These are phyloP conservation scores for Zasmidium citrigriseum DNA, from an alignment of 2,329 filamentous ascomycete genomes.

Conservation along the genomic window DNA sequence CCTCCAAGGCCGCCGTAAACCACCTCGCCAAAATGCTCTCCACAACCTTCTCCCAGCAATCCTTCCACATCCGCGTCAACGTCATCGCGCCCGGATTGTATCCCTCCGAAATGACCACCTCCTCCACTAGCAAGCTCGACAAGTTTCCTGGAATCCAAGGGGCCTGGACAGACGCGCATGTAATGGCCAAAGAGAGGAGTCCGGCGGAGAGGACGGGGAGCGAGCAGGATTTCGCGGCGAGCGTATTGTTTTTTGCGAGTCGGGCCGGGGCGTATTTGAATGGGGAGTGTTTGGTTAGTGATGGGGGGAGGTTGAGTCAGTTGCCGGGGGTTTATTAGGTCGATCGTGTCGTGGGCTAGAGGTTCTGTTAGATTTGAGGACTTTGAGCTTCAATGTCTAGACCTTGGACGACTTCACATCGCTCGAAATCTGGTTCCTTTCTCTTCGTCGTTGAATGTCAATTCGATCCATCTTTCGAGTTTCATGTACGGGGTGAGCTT, in stretches of 20 bases:
- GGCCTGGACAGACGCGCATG: slow-evolving; percentile 53
- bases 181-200: slow-evolving; percentile 47
- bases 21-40: slow-evolving; percentile 54
- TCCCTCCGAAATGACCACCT: slow-evolving; percentile 33
- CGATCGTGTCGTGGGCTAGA: no score
- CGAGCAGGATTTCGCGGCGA: slow-evolving; percentile 64
- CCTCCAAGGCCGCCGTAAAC: slow-evolving; percentile 50
- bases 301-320: neutral
- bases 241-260: slow-evolving; percentile 66
- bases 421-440: neutral
- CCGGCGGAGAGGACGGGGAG: slow-evolving; percentile 63
- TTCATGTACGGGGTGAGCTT: no score
- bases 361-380: no score
- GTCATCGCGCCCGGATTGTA: slow-evolving; percentile 47
- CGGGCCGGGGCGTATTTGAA: slow-evolving; percentile 28
- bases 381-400: no score
- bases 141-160: slow-evolving; percentile 20
- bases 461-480: no score
- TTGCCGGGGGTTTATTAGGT: neutral
- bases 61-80: slow-evolving; percentile 50
- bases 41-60: slow-evolving; percentile 42
- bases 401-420: no score
- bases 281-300: neutral
- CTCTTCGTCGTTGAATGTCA: neutral
- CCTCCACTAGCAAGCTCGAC: slow-evolving; percentile 17